These are phyloP conservation scores for Trebouxia sp. DNA, from an alignment of 139 green algal species.

Conservation along the genomic window DNA sequence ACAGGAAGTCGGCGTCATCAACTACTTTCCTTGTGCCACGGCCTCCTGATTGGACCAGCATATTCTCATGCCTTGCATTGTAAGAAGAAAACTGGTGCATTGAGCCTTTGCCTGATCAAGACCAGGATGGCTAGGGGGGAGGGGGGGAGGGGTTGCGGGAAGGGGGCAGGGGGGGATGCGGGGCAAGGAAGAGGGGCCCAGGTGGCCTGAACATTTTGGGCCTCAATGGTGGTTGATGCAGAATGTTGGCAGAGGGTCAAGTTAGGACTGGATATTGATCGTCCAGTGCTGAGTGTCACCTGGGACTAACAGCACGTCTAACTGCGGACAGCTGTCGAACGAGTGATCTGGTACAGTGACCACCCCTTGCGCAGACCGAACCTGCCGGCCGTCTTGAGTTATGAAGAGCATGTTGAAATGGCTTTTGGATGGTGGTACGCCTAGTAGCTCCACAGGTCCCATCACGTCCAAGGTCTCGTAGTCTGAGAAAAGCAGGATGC, in stretches of 20 bases:
- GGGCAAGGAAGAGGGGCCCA: no score
- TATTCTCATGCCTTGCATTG: no score
- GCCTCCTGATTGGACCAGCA: no score
- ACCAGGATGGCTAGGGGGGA: no score
- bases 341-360: neutral
- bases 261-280: no score
- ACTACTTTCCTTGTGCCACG: neutral
- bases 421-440: neutral
- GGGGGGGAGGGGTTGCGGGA: no score
- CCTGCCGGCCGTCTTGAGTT: neutral
- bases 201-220: no score
- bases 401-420: conserved; percentile 1
- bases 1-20: neutral
- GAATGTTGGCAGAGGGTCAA: no score
- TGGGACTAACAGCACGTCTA: conserved; percentile 5
- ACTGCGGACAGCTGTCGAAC: neutral
- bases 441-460: neutral
- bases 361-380: neutral
- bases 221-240: no score
- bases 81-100: no score
- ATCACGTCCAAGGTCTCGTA: conserved; percentile 8
- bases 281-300: neutral
- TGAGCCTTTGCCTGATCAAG: no score
- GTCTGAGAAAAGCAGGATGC: neutral
- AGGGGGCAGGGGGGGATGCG: no score